These are phyloP conservation scores for Lentinula edodes DNA, from an alignment of 768 basidiomycete genomes.

Conservation along the genomic window DNA sequence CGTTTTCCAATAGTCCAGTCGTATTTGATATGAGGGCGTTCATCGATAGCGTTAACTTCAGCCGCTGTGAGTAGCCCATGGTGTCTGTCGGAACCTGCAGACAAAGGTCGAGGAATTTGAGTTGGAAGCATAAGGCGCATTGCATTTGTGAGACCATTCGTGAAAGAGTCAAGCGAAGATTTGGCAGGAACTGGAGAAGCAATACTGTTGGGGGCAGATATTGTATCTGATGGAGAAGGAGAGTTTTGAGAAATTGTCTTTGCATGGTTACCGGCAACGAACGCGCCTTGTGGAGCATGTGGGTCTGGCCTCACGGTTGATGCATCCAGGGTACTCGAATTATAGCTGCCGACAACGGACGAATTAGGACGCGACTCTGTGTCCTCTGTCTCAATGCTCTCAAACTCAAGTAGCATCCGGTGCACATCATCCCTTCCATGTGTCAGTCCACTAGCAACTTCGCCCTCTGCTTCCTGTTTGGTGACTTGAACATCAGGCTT, in stretches of 20 bases:
- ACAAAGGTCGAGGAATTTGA: conserved; percentile 23
- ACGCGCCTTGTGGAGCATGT: too few species aligned
- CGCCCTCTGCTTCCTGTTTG: conserved; percentile 44
- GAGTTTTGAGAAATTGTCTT: neutral
- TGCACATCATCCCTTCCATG: conserved; percentile 35
- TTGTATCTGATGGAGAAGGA: neutral
- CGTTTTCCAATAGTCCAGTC: conserved; percentile 74
- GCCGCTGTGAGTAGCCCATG: conserved; percentile 42
- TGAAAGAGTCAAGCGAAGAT: conserved; percentile 41
- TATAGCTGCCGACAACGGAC: neutral
- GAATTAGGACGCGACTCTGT: conserved; percentile 8
- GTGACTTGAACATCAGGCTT: conserved; percentile 56
- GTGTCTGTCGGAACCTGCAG: conserved; percentile 36
- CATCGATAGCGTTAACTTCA: conserved; percentile 46
- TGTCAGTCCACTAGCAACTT: conserved; percentile 27
- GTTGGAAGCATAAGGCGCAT: conserved; percentile 49
- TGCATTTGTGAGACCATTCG: conserved; percentile 50
- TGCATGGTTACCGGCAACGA: too few species aligned
- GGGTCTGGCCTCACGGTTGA: neutral
- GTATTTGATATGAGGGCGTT: conserved; percentile 78
- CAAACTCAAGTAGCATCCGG: conserved; percentile 39
- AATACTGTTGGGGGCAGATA: conserved; percentile 5
- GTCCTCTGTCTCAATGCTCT: conserved; percentile 13
- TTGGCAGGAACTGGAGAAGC: conserved; percentile 18
- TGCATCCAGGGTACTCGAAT: neutral